Evolutionary conservation across 1,284 basidiomycete species (phyloP), one percentile per base, ranked within the genome.

Genomic region (Xerocomus amazonicus): DNA sequence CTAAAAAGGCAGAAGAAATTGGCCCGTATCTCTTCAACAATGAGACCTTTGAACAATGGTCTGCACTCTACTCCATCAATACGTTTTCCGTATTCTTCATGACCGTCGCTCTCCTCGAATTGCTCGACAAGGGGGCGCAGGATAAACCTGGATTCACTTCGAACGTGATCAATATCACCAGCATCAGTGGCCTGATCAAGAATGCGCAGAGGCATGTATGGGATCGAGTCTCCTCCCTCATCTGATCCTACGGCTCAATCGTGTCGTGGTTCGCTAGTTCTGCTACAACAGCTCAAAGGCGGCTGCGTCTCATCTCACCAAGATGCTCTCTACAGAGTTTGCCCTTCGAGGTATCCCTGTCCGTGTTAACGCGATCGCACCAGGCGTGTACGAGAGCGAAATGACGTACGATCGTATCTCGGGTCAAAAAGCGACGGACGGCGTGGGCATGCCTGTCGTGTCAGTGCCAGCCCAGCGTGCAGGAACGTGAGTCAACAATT

Each of bases 231-330:
- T 3, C 28, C 41, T 13, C 14, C 27, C 33, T n/a, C n/a, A 23
- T 23, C 19, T 23, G 19, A 23, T 3, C 31, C 32, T n/a, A 38
- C 13, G n/a, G 28, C 19, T 28, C 17, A 36, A 37, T 43, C 28
- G 3, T 31, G 48, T 50, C 26, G 26, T 17, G 9, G 34, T 43
- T 33, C 7, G 23, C 26, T 50, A 90, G 87, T 90, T 90, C 59
- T 79, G 77, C 31, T 90, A 91, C 66, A 90, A 90, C 65, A 83
- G 83, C 54, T 72, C 84, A 10, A 92, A 92, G 65, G 87, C 84
- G 0, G 90, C 87, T 0, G 79, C 79, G 4, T 77, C 81, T 9
- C 87, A 90, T 57, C 70, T 92, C 10, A 86, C 84, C 6, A 83
- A 76, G 65, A 78, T 90, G 78, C 66, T 92, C 45, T 71, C 87